A percentile compares a stretch with the other conserved stretches of the same genome.
These are phyloP conservation scores for Lactarius sp. DNA, from an alignment of 768 basidiomycete genomes.

Conservation along the genomic window DNA sequence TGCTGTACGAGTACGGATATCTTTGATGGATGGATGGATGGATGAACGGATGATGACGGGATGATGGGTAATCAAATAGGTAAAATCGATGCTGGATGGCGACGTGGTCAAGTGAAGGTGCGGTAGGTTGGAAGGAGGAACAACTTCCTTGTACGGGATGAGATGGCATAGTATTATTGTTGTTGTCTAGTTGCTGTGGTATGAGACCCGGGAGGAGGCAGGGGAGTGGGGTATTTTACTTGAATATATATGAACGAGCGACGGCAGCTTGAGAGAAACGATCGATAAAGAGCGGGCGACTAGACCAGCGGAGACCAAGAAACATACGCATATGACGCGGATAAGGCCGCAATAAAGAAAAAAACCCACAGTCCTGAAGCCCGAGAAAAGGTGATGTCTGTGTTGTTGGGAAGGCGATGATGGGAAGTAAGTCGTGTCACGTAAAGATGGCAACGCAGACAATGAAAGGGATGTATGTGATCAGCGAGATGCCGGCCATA, in stretches of 20 bases:
- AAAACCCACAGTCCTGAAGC: conserved; percentile 11
- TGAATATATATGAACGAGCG: conserved; percentile 12
- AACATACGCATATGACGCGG: not conserved
- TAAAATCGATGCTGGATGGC: not conserved
- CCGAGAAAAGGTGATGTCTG: not conserved
- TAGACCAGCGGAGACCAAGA: not conserved
- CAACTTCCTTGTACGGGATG: not conserved
- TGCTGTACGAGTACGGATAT: conserved; percentile 14
- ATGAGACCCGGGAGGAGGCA: not conserved
- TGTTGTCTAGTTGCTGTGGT: not conserved
- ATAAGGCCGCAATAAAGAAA: conserved; percentile 2
- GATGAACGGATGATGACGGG: not conserved
- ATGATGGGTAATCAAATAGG: not conserved
- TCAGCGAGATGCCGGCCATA: conserved; percentile 59
- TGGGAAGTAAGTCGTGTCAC: conserved; percentile 4
- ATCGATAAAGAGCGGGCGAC: not conserved
- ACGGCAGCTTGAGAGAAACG: not conserved
- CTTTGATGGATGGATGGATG: not conserved
- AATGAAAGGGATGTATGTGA: conserved; percentile 79
- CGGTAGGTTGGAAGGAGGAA: not conserved
- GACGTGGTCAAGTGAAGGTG: not conserved
- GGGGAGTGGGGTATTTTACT: not conserved
- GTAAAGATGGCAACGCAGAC: conserved; percentile 64
- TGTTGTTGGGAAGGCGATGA: not conserved
- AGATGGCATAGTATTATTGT: conserved; percentile 2